These are phyloP conservation scores for Magnusiomyces ingens DNA, from an alignment of 1,139 yeast species.

Conservation along the genomic window DNA sequence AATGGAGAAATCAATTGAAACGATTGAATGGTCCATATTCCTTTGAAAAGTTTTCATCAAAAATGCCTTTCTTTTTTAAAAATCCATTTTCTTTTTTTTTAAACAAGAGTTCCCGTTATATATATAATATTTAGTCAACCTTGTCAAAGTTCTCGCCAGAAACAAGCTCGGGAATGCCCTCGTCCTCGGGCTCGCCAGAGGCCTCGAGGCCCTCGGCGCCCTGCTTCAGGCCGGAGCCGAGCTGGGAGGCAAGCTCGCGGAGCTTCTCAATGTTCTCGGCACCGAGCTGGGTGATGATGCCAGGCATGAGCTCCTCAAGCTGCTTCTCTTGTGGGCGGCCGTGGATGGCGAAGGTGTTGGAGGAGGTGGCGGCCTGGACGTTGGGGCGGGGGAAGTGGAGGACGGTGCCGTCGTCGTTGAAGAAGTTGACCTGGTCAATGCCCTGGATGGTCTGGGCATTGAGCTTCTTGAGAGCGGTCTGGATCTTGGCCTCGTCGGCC, in stretches of 20 bases:
- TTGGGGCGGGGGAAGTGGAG: conserved; percentile 93
- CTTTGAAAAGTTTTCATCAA: background rate
- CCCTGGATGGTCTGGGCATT: conserved; percentile 84
- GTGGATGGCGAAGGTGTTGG: conserved; percentile 91
- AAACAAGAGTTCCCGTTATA: background rate
- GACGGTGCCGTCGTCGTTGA: conserved; percentile 93
- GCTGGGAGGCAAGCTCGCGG: conserved; percentile 83
- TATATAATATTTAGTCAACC: conserved; percentile 17
- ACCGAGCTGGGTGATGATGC: conserved; percentile 93
- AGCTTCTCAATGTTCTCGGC: conserved; percentile 90
- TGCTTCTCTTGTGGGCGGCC: conserved; percentile 94
- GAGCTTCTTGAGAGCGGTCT: conserved; percentile 82
- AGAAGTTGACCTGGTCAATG: conserved; percentile 95
- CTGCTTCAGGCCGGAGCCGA: conserved; percentile 42
- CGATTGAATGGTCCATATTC: background rate
- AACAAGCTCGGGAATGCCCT: conserved; percentile 82
- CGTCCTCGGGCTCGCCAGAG: conserved; percentile 48
- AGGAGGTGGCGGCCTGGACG: conserved; percentile 86
- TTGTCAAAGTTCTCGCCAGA: conserved; percentile 95
- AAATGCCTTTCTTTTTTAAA: background rate
- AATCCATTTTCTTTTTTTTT: background rate
- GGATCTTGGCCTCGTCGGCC: conserved; percentile 86
- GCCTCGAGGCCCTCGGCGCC: conserved; percentile 44
- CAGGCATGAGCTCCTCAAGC: conserved; percentile 89
- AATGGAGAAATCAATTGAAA: too few relatives aligned